Conservation (phyloP, 2,329 filamentous ascomycete species). For the Penicillium sp. region DNA sequence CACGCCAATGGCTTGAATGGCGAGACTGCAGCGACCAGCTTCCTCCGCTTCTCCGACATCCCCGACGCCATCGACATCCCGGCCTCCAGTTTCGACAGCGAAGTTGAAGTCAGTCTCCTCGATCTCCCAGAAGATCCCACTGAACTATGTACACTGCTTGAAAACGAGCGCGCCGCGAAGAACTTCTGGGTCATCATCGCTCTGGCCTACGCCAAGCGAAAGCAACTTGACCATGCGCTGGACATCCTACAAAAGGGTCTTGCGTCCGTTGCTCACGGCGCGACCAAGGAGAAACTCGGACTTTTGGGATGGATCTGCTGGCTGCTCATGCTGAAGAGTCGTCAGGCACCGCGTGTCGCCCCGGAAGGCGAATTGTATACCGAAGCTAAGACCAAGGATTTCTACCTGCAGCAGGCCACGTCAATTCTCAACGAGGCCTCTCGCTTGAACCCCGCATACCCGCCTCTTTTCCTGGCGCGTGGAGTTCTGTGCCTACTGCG, state of each 20-base stretch:
- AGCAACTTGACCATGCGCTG: conserved; percentile 82
- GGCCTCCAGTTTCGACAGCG: conserved; percentile 63
- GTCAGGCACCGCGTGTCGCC: conserved; percentile 72
- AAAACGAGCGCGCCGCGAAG: conserved; percentile 89
- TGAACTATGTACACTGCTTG: conserved; percentile 90
- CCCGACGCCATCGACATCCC: conserved; percentile 67
- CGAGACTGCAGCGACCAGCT: conserved; percentile 44
- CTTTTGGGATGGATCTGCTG: conserved; percentile 85
- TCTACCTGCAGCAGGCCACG: conserved; percentile 89
- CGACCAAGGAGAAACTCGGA: conserved; percentile 80
- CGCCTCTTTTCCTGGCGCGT: conserved; percentile 86
- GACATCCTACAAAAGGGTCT: conserved; percentile 74
- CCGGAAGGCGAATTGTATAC: conserved; percentile 66
- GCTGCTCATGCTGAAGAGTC: conserved; percentile 87
- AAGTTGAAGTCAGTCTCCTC: conserved; percentile 90
- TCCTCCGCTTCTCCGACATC: conserved; percentile 63
- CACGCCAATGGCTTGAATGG: conserved; percentile 58
- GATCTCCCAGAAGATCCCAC: conserved; percentile 91
- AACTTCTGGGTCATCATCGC: conserved; percentile 99
- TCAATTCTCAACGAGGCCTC: conserved; percentile 92
- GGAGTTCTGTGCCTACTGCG: conserved; percentile 87
- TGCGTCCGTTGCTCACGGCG: conserved; percentile 68
- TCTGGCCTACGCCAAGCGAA: conserved; percentile 93
- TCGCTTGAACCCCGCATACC: conserved; percentile 87
- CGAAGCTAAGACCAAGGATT: conserved; percentile 87